Base-by-base conservation (phyloP, 768 basidiomycete species). In the Suillus fuscotomentosus region DNA sequence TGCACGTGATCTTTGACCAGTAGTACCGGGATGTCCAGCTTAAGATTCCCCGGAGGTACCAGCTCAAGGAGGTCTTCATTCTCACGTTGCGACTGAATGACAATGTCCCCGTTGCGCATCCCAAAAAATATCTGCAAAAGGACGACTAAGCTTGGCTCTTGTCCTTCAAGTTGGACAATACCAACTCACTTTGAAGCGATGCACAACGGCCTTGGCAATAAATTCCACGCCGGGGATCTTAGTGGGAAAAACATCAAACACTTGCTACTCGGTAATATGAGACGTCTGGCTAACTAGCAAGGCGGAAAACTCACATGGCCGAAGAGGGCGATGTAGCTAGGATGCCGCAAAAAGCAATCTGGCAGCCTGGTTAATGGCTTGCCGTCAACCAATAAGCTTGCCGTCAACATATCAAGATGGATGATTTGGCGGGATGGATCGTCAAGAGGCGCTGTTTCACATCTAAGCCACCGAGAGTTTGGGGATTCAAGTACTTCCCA, bases 351-450 rank as follows among this genome's bases (percentile, higher is more conserved):
- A 36, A 84, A 79, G 0, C 66, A 63, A 9, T 48, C 36, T 0
- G 83, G 80, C 15, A 84, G 74, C 27, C 73, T 75, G 20, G 80
- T 78, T 10, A 80, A 62, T 1, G 77, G 73, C 63, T 75, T 75
- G 8, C 83, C 83, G 13, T 80, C 69, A 11, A 85, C 72, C 20
- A 83, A 72, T 1, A 85, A 70, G 27, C 68, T 57, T 14, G 83
- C 83, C 20, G 74, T 67, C 3, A 84, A 65, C 1, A 84, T 41
- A 61, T 86, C 78, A 22, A 81, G 70, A 56, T 78, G 74, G 7
- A 84, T 72, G 22, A n/a, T 55, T 54, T 78, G 78, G 22, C 68
- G 64, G 41, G 45, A 61, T 38, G 68, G 63, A 15, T 48, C 64
- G 2, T 41, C 20, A 5, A 59, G 55, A 1, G 62, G 10, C 7